These are phyloP conservation scores for Citeromyces nyonsensis DNA, from an alignment of 805 yeast genomes.

Conservation along the genomic window DNA sequence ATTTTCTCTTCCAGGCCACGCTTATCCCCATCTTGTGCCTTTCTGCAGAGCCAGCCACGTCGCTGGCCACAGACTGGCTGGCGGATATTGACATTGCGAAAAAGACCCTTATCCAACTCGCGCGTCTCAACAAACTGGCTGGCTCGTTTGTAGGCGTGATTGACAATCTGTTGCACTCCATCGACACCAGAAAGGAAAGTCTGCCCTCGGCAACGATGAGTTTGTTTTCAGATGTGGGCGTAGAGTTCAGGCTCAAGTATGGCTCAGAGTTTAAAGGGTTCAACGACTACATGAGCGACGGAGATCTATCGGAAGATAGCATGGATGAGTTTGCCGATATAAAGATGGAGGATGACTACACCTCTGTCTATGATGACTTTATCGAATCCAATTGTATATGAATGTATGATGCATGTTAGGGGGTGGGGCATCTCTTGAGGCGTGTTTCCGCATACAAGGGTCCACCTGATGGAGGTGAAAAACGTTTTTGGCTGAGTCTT, in stretches of 20 bases:
- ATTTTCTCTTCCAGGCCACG: constrained; percentile 48
- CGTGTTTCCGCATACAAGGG: too few species aligned
- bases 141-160: constrained; percentile 26
- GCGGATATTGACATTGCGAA: constrained; percentile 25
- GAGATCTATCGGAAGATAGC: neutral
- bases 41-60: constrained; percentile 31
- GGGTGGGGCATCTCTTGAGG: too few species aligned
- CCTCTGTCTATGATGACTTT: neutral
- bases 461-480: too few species aligned
- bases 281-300: neutral
- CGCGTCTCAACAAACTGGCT: constrained; percentile 28
- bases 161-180: constrained; percentile 15
- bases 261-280: too few species aligned
- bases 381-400: neutral
- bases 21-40: constrained; percentile 39
- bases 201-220: constrained; percentile 1
- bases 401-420: too few species aligned
- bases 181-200: constrained; percentile 5
- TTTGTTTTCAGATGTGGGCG: neutral
- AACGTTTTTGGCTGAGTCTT: too few species aligned
- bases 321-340: too few species aligned
- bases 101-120: constrained; percentile 17
- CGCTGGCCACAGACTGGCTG: constrained; percentile 26
- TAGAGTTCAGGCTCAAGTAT: constrained; percentile 1
- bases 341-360: neutral